Evolutionary conservation across 164 flowering plant species (phyloP).

Genomic region (Magnolia officinalis): DNA sequence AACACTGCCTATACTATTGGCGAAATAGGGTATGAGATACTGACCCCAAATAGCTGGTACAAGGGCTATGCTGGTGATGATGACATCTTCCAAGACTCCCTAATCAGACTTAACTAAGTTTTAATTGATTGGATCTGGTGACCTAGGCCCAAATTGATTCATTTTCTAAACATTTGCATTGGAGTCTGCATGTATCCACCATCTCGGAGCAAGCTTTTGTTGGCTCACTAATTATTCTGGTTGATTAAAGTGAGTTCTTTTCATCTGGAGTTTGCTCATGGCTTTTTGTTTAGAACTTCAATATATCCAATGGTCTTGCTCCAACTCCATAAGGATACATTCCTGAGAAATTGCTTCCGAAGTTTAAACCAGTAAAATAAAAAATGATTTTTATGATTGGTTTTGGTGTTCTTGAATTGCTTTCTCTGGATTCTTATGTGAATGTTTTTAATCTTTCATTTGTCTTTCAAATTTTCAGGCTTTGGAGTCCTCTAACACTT

Average conservation of each 20-base stretch:
- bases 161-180: background rate
- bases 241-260: no score
- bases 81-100: background rate
- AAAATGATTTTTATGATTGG: no score
- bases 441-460: no score
- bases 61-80: background rate
- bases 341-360: no score
- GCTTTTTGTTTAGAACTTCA: no score
- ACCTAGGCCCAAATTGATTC: background rate
- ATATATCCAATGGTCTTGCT: no score
- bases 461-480: slow-evolving; percentile 41
- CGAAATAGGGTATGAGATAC: background rate
- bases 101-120: background rate
- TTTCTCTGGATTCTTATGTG: background rate
- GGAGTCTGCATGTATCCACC: background rate
- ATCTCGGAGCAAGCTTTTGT: background rate
- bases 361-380: no score
- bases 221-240: background rate
- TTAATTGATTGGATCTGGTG: background rate
- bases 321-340: no score
- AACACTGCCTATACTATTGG: background rate
- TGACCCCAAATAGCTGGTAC: background rate
- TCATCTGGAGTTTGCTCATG: no score
- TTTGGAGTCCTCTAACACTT: slow-evolving; percentile 82
- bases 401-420: background rate